Evolutionary conservation across 208 protist species (phyloP), one percentile per base, ranked within the genome.

Genomic region (Crithidia expoeki): DNA sequence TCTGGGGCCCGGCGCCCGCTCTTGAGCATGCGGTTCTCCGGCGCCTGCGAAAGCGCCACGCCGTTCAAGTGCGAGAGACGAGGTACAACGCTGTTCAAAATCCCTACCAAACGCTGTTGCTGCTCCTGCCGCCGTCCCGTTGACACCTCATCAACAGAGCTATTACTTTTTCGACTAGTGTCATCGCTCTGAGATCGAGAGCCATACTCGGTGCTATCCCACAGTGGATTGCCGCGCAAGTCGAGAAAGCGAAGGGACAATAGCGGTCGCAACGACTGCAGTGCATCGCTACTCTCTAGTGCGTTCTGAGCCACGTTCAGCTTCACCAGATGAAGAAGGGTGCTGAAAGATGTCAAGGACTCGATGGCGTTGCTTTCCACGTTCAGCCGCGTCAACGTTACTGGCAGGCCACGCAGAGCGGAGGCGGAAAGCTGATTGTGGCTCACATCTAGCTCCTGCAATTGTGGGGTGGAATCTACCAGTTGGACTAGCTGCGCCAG

Each of bases 61-160:
- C 85, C 84, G 62, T 95, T 83, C 34, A 95, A 67, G 34, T 58
- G 67, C n/a, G 81, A 68, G 21, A 95, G 71, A 32, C 79, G 79
- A 44, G 89, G 89, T 19, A 82, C 40, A 12, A 79, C 61, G 25
- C 73, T 73, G 51, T 53, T 57, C n/a, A 90, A 46, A n/a, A 72
- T 32, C 23, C 51, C 11, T 33, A 70, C 17, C 3, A 79, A 61
- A 19, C 67, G 52, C 23, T 64, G 56, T n/a, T 70, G 57, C 32
- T 55, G 67, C 7, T 16, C 0, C 2, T 16, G 32, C 19, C n/a
- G 28, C 25, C 11, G 38, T 21, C 21, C 4, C 28, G 47, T 14
- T 5, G 47, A 23, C 3, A 5, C 12, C 3, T n/a, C 12, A 47
- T 17, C 42, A 5, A 47, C 12, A n/a, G n/a, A n/a, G 42, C 42